phyloP scores from a whole-genome alignment of 768 basidiomycete species.

The Serendipita vermifera region DNA sequence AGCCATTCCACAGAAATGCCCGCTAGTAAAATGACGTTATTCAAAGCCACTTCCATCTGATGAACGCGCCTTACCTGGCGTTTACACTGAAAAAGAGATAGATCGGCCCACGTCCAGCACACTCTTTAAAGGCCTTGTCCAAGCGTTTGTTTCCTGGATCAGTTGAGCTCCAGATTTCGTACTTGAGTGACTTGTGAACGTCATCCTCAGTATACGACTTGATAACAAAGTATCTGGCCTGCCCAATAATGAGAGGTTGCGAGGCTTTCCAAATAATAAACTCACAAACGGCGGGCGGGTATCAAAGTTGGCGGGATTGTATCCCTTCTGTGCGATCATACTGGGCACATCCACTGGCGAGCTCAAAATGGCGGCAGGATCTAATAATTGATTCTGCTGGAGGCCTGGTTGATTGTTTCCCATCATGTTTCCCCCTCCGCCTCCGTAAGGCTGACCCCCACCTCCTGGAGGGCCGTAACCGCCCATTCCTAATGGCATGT shows the following conservation, averaged over 20 bases:
- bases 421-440: constrained; percentile 29
- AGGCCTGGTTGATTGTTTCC: constrained; percentile 25
- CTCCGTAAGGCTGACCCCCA: constrained; percentile 18
- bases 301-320: constrained; percentile 80
- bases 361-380: constrained; percentile 27
- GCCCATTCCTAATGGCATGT: constrained; percentile 14
- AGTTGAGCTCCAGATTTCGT: constrained; percentile 96
- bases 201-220: constrained; percentile 99
- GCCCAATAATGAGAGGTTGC: constrained; percentile 12
- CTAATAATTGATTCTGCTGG: constrained; percentile 14
- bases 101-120: constrained; percentile 80
- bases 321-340: constrained; percentile 78
- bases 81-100: constrained; percentile 99
- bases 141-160: constrained; percentile 95
- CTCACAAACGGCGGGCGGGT: constrained; percentile 62
- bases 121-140: constrained; percentile 95
- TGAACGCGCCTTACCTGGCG: constrained; percentile 40
- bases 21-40: constrained; percentile 32
- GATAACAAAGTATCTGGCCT: constrained; percentile 95
- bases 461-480: not conserved
- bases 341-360: constrained; percentile 76
- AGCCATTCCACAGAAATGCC: constrained; percentile 97
- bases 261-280: constrained; percentile 15
- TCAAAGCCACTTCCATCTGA: not conserved
- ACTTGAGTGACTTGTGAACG: constrained; percentile 95